A percentile compares a stretch with the other conserved stretches of the same genome.
Evolutionary conservation across 2,329 filamentous ascomycete species (phyloP).

Genomic region (Penicillium sp.): DNA sequence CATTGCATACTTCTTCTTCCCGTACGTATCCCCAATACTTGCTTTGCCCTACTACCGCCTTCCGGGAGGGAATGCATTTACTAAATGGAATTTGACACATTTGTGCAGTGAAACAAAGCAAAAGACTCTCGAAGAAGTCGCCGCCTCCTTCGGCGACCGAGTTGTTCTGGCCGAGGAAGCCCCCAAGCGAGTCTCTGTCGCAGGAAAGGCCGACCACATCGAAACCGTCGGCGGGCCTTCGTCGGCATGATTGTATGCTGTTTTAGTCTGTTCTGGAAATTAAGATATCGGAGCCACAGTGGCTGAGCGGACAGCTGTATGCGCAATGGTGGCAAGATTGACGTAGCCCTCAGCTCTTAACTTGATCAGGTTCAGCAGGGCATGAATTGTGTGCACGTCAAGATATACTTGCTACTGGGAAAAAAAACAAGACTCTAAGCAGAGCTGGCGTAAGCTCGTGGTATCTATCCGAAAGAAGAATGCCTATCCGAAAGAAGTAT

Average conservation of each 20-base stretch:
- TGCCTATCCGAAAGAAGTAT: not conserved
- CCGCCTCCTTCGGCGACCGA: slow-evolving; percentile 53
- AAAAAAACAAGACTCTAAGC: not conserved
- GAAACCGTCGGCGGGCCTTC: slow-evolving; percentile 13
- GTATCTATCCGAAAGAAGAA: not conserved
- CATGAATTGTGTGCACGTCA: too few species aligned
- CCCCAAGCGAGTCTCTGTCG: slow-evolving; percentile 32
- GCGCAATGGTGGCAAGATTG: not conserved
- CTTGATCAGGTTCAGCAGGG: not conserved
- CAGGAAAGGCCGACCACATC: slow-evolving; percentile 29
- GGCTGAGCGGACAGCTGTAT: not conserved
- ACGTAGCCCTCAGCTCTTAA: not conserved
- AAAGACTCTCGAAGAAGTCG: slow-evolving; percentile 55
- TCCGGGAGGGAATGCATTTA: not conserved
- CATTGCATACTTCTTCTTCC: slow-evolving; percentile 60
- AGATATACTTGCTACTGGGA: not conserved
- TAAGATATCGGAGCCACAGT: too few species aligned
- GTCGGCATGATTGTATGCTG: not conserved
- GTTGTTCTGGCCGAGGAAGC: slow-evolving; percentile 41
- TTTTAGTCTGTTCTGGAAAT: not conserved
- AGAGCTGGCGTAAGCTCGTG: not conserved
- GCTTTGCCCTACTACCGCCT: not conserved
- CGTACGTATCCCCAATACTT: slow-evolving; percentile 39
- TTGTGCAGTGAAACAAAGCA: slow-evolving; percentile 49
- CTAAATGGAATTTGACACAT: not conserved